Conservation (phyloP, 805 yeast species). For the Yarrowia sp. region DNA sequence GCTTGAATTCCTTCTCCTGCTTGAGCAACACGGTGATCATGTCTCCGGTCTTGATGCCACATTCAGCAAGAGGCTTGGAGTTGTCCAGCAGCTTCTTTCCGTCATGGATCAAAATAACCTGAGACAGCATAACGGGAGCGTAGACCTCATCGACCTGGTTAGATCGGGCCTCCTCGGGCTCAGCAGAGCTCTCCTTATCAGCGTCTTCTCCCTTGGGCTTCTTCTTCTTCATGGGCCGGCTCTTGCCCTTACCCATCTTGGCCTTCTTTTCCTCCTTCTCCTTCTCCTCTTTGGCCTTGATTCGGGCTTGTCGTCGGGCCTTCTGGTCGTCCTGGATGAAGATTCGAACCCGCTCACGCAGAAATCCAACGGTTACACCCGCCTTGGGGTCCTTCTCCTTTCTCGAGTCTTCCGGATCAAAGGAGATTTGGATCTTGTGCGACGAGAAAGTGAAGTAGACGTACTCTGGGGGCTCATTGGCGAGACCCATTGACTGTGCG, state of each 20-base stretch:
- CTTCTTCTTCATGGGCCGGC: conserved; percentile 1
- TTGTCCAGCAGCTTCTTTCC: conserved; percentile 42
- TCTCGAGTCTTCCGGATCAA: conserved; percentile 77
- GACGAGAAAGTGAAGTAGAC: conserved; percentile 9
- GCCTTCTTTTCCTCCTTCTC: conserved; percentile 2
- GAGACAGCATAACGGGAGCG: background rate
- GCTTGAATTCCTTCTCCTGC: background rate
- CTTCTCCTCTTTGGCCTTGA: conserved; percentile 15
- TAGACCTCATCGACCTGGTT: conserved; percentile 17
- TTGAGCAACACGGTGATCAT: conserved; percentile 36
- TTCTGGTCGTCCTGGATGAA: conserved; percentile 46
- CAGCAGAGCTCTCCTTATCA: background rate
- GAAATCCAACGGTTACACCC: conserved; percentile 65
- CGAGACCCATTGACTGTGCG: conserved; percentile 16
- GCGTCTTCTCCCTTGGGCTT: background rate
- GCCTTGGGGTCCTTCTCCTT: conserved; percentile 55
- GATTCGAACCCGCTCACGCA: conserved; percentile 55
- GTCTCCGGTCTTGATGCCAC: conserved; percentile 56
- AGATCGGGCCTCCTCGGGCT: background rate
- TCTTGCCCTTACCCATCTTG: background rate
- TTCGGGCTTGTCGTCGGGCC: conserved; percentile 29
- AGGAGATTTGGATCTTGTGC: conserved; percentile 36
- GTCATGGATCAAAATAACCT: conserved; percentile 30
- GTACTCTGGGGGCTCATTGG: conserved; percentile 24
- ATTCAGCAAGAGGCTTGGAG: conserved; percentile 49